Evolutionary conservation across 2,329 filamentous ascomycete genomes (phyloP).

Genomic region (Trichoderma brevicompactum): DNA sequence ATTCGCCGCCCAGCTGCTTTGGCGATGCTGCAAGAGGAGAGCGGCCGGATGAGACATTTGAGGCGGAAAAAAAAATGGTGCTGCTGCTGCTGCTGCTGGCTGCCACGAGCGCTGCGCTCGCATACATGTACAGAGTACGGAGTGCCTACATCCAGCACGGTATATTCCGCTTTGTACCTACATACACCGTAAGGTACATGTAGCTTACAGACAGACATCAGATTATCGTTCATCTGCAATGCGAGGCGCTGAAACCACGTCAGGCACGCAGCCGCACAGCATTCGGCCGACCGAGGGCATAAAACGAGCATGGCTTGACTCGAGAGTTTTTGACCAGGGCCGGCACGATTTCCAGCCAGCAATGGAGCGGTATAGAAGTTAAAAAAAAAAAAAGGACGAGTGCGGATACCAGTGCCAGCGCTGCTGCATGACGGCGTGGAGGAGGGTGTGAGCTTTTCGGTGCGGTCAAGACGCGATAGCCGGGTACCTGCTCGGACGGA

Average conservation of each 20-base stretch:
- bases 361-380: too few species aligned
- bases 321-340: background rate
- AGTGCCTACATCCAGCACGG: too few species aligned
- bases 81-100: background rate
- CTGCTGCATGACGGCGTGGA: too few species aligned
- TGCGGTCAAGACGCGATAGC: slow-evolving; percentile 24
- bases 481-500: slow-evolving; percentile 20
- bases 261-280: slow-evolving; percentile 13
- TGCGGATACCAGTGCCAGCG: too few species aligned
- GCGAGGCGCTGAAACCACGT: slow-evolving; percentile 8
- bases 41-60: slow-evolving; percentile 11
- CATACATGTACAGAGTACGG: background rate
- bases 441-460: slow-evolving; percentile 9
- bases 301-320: background rate
- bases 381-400: too few species aligned
- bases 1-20: slow-evolving; percentile 22
- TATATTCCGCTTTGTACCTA: background rate
- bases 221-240: background rate
- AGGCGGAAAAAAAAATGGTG: too few species aligned
- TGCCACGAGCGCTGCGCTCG: background rate
- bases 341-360: too few species aligned
- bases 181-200: too few species aligned
- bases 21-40: slow-evolving; percentile 16
- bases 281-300: background rate
- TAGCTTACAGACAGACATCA: background rate